These are phyloP conservation scores for Alternaria gaisen DNA, from an alignment of 2,329 filamentous ascomycete genomes.

Conservation along the genomic window DNA sequence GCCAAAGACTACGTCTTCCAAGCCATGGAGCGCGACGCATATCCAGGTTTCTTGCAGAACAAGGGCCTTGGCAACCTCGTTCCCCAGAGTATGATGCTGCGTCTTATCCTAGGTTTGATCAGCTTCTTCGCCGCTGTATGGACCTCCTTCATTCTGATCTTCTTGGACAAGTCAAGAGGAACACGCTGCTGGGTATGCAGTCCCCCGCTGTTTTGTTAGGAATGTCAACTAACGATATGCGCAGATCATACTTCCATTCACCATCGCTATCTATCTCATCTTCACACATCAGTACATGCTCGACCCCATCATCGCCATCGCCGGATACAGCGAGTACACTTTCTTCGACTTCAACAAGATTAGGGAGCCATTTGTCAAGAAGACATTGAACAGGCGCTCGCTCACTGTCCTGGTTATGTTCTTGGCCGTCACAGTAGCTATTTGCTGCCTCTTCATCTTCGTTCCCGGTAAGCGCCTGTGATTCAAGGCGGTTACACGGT, in stretches of 20 bases:
- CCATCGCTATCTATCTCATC: conserved; percentile 78
- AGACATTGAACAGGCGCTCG: conserved; percentile 83
- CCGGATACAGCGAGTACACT: conserved; percentile 95
- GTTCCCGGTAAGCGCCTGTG: conserved; percentile 87
- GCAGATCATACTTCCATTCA: conserved; percentile 86
- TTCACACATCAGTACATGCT: conserved; percentile 92
- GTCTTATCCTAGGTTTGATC: conserved; percentile 84
- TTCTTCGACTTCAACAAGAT: conserved; percentile 91
- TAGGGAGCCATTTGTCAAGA: conserved; percentile 88
- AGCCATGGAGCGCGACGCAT: conserved; percentile 99
- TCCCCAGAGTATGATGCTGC: conserved; percentile 84
- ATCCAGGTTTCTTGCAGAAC: conserved; percentile 91
- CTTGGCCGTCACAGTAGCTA: conserved; percentile 76
- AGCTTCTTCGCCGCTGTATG: conserved; percentile 93
- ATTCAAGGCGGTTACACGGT: conserved; percentile 2
- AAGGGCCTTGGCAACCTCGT: conserved; percentile 97
- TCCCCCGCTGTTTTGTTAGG: background rate
- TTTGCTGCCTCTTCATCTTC: conserved; percentile 91
- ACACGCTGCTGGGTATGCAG: conserved; percentile 84
- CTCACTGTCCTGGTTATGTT: conserved; percentile 82
- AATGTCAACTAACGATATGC: background rate
- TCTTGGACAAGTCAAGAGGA: conserved; percentile 77
- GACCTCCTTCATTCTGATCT: conserved; percentile 92
- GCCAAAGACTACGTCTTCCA: conserved; percentile 99
- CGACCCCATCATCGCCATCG: conserved; percentile 86